Base-by-base conservation (phyloP, 2,329 filamentous ascomycete genomes). In the Colletotrichum sp. region DNA sequence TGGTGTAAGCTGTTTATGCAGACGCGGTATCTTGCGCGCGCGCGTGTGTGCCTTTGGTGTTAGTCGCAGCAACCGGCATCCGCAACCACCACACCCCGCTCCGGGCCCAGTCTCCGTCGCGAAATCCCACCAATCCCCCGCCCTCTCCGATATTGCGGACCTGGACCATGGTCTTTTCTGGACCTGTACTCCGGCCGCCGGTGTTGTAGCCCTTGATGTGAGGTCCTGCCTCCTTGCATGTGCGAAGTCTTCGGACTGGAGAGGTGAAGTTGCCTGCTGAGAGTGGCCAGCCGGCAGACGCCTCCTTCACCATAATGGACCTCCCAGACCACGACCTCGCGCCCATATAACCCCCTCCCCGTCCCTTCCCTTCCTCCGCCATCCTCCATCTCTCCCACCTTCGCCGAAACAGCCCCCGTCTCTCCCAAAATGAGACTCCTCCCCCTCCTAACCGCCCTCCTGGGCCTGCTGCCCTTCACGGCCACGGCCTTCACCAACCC, bases 401-500 rank as follows among this genome's bases (percentile, higher is more conserved):
- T 49, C 44, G 18, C 7, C 18, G 0, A 13, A 12, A 12, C 60
- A 9, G n/a, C 15, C 21, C 10, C 6, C 30, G 16, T 6, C 66
- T 10, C 49, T 18, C 18, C 60, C 30, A 36, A 6, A 8, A 69
- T 69, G 66, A 15, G 39, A 12, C 52, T 69, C 3, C 21, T 28
- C 10, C 16, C 28, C 24, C 57, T 70, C 30, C 28, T 77, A 6
- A 87, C 69, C 13, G 30, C 28, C 57, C 71, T 77, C 13, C 69
- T 78, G 18, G 30, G 36, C 39, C 67, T 77, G 10, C 66, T 78
- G 8, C 76, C 72, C 59, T 65, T 67, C 21, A 49, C 44, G 0
- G 78, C 75, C 28, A 63, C 76, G 15, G 83, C 85, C 24, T 91
- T 87, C 77, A 88, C 87, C 34, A 91, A 92, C 76, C 89, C 90